Evolutionary conservation across 495 filamentous ascomycete genomes (phyloP), one percentile per base, ranked within the genome.

Genomic region (Penicillium taxi): DNA sequence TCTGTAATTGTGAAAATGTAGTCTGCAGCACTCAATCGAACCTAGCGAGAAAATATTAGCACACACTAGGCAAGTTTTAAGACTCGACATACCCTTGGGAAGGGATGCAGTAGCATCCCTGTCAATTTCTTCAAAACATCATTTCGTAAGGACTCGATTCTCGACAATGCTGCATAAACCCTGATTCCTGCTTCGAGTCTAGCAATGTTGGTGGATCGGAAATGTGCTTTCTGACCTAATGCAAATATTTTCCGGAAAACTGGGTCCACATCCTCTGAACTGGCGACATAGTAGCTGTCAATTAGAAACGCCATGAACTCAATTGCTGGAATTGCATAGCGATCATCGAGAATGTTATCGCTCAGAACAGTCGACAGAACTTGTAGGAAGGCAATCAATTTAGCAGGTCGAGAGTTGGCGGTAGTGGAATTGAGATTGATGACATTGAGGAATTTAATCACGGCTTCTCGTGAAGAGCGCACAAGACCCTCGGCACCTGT

Each of bases 401-500:
- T 44, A 26, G 30, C 30, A 38, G 47, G 50, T 20, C 55, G 48
- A 14, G 68, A 57, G 4, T 35, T 35, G 9, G 61, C 53, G 40
- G 66, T 66, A 32, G 70, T 63, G 2, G 28, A 19, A 14, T 59
- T 55, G 32, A 71, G 45, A 39, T 66, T 66, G 31, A 70, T 63
- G 2, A 26, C 17, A 14, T 59, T 55, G 32, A 71, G 45, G 30
- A 48, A 58, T 6, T 70, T 53, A 18, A 74, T 67, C 13, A 98
- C 61, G 2, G 86, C 87, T 1, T 73, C 69, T 18, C 90, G 74
- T 7, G 82, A 79, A 6, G 77, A 75, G 27, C 81, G 77, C 11
- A 96, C 70, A 5, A 96, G 66, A 5, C 83, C 77, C 48, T 96
- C 86, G 15, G 88, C 80, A 9, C 86, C 87, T 9, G 81, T 80